phyloP scores from a whole-genome alignment of 768 basidiomycete genomes.

The Kwoniella botswanensis region DNA sequence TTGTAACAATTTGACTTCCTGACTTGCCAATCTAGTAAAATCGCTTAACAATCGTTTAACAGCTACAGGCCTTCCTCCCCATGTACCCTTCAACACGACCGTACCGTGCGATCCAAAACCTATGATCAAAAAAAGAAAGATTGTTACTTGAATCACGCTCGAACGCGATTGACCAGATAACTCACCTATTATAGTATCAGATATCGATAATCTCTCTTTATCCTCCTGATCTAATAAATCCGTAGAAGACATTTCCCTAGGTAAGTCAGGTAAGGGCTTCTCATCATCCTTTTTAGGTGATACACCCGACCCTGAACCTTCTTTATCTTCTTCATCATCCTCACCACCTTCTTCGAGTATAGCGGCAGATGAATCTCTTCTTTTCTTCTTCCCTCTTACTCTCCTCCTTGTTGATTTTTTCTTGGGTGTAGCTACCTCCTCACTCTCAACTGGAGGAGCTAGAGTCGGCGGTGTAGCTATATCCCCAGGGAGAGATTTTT shows the following conservation, averaged over 20 bases:
- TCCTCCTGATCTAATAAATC: slow-evolving; percentile 44
- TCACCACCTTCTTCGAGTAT: slow-evolving; percentile 55
- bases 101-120: slow-evolving; percentile 97
- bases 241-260: slow-evolving; percentile 43
- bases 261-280: slow-evolving; percentile 45
- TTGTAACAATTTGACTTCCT: slow-evolving; percentile 92
- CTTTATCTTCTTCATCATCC: slow-evolving; percentile 49
- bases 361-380: slow-evolving; percentile 51
- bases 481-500: background rate
- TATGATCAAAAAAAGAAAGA: slow-evolving; percentile 51
- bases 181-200: slow-evolving; percentile 59
- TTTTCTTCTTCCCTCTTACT: slow-evolving; percentile 65
- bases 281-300: slow-evolving; percentile 45
- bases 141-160: slow-evolving; percentile 3
- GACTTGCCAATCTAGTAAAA: slow-evolving; percentile 89
- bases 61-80: slow-evolving; percentile 98
- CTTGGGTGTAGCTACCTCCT: slow-evolving; percentile 33
- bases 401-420: slow-evolving; percentile 51
- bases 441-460: slow-evolving; percentile 8
- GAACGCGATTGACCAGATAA: background rate
- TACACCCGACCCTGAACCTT: slow-evolving; percentile 24
- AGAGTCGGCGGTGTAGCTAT: slow-evolving; percentile 7
- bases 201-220: slow-evolving; percentile 53
- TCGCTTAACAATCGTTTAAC: slow-evolving; percentile 94
- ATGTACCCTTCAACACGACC: slow-evolving; percentile 87